A percentile compares a stretch with the other conserved stretches of the same genome.
Evolutionary conservation across 177 flowering plant species (phyloP).

Genomic region (Vitis hybrid): DNA sequence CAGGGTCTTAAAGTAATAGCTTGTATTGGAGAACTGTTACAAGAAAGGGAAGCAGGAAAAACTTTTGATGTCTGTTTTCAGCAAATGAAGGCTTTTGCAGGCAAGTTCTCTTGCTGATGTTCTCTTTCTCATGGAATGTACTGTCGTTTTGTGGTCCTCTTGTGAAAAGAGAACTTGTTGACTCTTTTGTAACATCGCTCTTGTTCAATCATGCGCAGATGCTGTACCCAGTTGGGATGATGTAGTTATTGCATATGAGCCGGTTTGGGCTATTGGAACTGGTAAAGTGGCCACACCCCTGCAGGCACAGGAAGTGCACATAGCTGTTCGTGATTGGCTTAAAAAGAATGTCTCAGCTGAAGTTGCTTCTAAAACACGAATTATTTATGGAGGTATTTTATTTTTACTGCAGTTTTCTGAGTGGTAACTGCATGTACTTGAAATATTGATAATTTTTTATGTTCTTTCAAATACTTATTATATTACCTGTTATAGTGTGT

Average conservation of each 20-base stretch:
- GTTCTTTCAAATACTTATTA: neutral
- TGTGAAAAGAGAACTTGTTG: neutral
- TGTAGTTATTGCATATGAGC: conserved; percentile 92
- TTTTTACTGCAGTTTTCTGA: neutral
- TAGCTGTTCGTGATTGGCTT: conserved; percentile 92
- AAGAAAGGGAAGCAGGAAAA: too few species aligned
- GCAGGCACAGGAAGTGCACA: conserved; percentile 98
- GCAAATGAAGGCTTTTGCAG: conserved; percentile 92
- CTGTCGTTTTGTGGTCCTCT: neutral
- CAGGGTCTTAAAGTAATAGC: too few species aligned
- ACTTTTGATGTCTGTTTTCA: conserved; percentile 91
- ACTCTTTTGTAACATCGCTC: conserved; percentile 3
- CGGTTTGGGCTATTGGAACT: conserved; percentile 98
- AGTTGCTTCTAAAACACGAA: conserved; percentile 85
- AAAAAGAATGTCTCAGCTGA: conserved; percentile 83
- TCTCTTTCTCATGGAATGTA: neutral
- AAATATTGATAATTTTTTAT: neutral
- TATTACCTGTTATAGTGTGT: neutral
- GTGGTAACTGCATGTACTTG: neutral
- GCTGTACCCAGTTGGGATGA: conserved; percentile 90
- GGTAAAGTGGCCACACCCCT: conserved; percentile 90
- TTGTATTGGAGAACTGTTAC: too few species aligned
- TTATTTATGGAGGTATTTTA: conserved; percentile 83
- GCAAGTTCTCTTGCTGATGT: conserved; percentile 24
- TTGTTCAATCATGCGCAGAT: conserved; percentile 49